Conservation (phyloP, 2,329 filamentous ascomycete species). For the Hypocreales sp. region DNA sequence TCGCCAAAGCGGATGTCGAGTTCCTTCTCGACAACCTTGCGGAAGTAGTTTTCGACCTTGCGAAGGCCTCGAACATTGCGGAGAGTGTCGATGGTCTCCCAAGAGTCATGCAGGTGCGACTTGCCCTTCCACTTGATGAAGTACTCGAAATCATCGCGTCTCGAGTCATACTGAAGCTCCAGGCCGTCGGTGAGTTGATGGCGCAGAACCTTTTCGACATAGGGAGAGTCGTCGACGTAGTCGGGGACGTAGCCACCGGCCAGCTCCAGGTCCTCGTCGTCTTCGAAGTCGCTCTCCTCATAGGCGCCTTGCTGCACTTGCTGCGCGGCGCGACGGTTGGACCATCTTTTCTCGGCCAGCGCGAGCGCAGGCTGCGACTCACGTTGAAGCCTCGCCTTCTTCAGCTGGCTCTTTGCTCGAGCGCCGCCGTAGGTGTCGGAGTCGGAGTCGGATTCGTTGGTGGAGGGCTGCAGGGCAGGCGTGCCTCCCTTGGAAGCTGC, state of each 20-base stretch:
- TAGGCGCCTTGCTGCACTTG: conserved; percentile 49
- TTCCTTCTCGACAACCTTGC: conserved; percentile 67
- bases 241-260: conserved; percentile 51
- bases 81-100: conserved; percentile 69
- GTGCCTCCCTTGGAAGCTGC: conserved; percentile 46
- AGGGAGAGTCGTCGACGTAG: conserved; percentile 63
- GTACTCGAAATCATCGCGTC: conserved; percentile 70
- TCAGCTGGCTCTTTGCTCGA: conserved; percentile 50
- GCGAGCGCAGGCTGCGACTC: conserved; percentile 51
- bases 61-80: conserved; percentile 69
- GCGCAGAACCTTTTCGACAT: conserved; percentile 82
- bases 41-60: conserved; percentile 89
- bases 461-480: conserved; percentile 35
- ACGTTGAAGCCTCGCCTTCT: conserved; percentile 63
- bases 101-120: conserved; percentile 90
- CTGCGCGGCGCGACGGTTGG: conserved; percentile 69
- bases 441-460: conserved; percentile 49
- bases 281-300: conserved; percentile 50
- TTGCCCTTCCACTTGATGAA: conserved; percentile 95
- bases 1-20: conserved; percentile 62
- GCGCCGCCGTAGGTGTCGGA: conserved; percentile 70
- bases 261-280: conserved; percentile 42
- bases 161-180: conserved; percentile 39
- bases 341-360: conserved; percentile 78
- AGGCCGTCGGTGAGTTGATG: conserved; percentile 62